Conservation (phyloP, 768 basidiomycete species). For the Coprinopsis strossmayeri region DNA sequence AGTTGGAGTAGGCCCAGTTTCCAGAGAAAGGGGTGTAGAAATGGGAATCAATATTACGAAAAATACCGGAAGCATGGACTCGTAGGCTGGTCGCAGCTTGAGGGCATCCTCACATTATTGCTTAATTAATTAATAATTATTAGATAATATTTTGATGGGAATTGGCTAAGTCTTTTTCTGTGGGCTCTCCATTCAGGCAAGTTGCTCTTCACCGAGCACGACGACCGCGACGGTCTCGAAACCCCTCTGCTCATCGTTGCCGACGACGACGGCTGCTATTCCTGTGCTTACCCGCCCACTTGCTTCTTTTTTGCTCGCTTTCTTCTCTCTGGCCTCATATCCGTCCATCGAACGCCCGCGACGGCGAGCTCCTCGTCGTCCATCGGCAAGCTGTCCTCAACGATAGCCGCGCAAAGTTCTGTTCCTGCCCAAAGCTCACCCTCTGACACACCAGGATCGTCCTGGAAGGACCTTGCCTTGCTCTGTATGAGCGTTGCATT, state of each 20-base stretch:
- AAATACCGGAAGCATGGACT: neutral
- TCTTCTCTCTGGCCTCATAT: neutral
- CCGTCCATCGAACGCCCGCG: constrained; percentile 6
- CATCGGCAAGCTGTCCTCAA: constrained; percentile 17
- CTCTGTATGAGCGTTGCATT: constrained; percentile 63
- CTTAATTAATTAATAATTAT: neutral
- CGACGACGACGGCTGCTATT: constrained; percentile 8
- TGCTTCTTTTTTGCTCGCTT: neutral
- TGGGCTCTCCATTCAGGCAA: neutral
- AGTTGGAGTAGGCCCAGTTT: constrained; percentile 4
- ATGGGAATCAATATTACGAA: neutral
- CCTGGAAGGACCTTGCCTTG: constrained; percentile 41
- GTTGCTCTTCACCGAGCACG: constrained; percentile 3
- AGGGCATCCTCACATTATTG: constrained; percentile 7
- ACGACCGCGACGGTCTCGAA: constrained; percentile 3
- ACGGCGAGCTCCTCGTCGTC: constrained; percentile 13
- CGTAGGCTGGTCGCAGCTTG: constrained; percentile 9
- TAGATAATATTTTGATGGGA: neutral
- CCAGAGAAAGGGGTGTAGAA: constrained; percentile 6
- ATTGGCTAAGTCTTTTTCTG: neutral
- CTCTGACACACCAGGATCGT: constrained; percentile 24
- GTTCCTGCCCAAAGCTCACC: constrained; percentile 29
- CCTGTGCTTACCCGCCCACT: neutral
- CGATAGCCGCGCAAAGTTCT: constrained; percentile 18
- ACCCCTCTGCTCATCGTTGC: constrained; percentile 8